phyloP scores from a whole-genome alignment of 2,329 filamentous ascomycete genomes.

The Pochonia chlamydosporia region DNA sequence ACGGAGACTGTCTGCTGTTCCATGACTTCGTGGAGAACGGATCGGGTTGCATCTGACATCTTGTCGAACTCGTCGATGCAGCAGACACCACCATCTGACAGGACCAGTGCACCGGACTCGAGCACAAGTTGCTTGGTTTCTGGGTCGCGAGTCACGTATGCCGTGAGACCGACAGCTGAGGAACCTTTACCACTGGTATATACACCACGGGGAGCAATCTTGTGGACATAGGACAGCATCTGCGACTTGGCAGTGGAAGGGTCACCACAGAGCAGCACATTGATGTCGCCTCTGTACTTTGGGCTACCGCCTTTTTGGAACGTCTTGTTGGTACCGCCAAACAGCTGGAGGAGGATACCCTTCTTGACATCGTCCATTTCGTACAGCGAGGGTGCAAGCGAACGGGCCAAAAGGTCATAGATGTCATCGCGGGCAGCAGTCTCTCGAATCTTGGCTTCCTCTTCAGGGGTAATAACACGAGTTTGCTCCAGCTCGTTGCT shows the following conservation, averaged over 20 bases:
- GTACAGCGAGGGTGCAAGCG: constrained; percentile 89
- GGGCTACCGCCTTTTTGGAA: constrained; percentile 96
- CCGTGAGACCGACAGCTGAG: constrained; percentile 75
- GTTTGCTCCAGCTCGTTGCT: constrained; percentile 77
- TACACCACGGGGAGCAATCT: constrained; percentile 85
- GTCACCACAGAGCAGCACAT: constrained; percentile 92
- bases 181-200: constrained; percentile 80
- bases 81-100: constrained; percentile 77
- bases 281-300: constrained; percentile 95
- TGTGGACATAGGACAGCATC: constrained; percentile 89
- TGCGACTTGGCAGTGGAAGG: constrained; percentile 97
- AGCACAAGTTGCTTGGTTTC: constrained; percentile 75
- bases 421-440: constrained; percentile 78
- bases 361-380: constrained; percentile 99
- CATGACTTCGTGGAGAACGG: constrained; percentile 83
- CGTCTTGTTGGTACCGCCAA: constrained; percentile 95
- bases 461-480: constrained; percentile 76
- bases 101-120: constrained; percentile 71
- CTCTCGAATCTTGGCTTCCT: constrained; percentile 80
- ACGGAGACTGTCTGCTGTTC: constrained; percentile 83
- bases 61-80: constrained; percentile 85
- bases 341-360: constrained; percentile 91
- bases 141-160: constrained; percentile 74
- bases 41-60: constrained; percentile 74
- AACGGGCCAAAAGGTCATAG: constrained; percentile 87